Conservation (phyloP, 2,329 filamentous ascomycete species). For the Calonectria hongkongensis region DNA sequence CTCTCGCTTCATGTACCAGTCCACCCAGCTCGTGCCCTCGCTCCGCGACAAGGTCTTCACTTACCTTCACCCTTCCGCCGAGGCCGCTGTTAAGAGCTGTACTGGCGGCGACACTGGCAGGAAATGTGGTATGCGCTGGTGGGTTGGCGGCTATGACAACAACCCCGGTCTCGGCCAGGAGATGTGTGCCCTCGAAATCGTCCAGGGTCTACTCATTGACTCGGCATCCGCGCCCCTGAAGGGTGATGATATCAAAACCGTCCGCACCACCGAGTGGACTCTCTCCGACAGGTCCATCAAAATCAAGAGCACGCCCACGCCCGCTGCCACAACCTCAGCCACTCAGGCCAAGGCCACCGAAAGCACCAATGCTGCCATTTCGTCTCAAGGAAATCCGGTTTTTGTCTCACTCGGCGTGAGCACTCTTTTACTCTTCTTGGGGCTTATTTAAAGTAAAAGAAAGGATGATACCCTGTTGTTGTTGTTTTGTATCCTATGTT, state of each 20-base stretch:
- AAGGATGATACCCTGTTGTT: constrained; percentile 26
- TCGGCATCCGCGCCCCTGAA: constrained; percentile 67
- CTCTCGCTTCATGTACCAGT: constrained; percentile 77
- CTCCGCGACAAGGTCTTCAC: constrained; percentile 68
- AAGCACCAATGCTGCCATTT: constrained; percentile 47
- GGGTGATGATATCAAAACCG: constrained; percentile 68
- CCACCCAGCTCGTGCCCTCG: constrained; percentile 74
- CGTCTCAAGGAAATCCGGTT: constrained; percentile 42
- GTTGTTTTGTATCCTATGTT: constrained; percentile 38
- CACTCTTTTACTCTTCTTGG: constrained; percentile 46
- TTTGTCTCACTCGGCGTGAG: constrained; percentile 50
- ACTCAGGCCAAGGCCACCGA: constrained; percentile 44
- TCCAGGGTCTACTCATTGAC: constrained; percentile 74
- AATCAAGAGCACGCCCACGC: constrained; percentile 39
- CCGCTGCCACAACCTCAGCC: constrained; percentile 24
- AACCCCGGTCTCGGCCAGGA: constrained; percentile 76
- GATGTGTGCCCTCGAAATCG: constrained; percentile 78
- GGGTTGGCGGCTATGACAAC: constrained; percentile 73
- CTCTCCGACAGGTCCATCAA: constrained; percentile 40
- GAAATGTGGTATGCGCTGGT: constrained; percentile 79
- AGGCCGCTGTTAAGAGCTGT: constrained; percentile 74
- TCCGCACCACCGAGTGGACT: constrained; percentile 58
- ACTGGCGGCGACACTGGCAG: constrained; percentile 71
- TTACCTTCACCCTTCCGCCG: constrained; percentile 70
- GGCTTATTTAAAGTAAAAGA: constrained; percentile 38